Base-by-base conservation (phyloP, 768 basidiomycete species). In the Auricularia auricula-judae region DNA sequence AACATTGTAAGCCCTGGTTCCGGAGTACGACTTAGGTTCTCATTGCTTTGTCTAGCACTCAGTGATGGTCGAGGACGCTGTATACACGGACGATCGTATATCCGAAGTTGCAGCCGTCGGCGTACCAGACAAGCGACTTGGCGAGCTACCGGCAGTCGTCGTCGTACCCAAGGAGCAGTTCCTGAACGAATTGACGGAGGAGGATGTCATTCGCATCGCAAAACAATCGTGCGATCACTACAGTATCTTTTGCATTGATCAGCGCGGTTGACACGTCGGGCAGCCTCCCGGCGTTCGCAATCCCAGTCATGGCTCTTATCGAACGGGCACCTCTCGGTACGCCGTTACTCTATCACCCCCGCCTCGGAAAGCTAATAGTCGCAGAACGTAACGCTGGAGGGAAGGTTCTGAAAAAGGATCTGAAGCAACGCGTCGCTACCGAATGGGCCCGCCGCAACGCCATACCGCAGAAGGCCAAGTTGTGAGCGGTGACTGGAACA, bases 291-390 rank as follows among this genome's bases (percentile, higher is more conserved):
- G 72, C 75, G 64, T 85, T 81, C 69, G 84, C 84, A 21, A 80
- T 85, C 16, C 85, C 85, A 63, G 83, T 82, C 39, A 84, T 86
- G 81, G 76, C 86, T 65, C 66, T 84, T 23, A 72, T 85, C 34
- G 71, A 74, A 33, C 74, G 79, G 62, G 71, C 77, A 42, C 77
- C 80, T 3, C 80, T 86, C 63, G 79, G 82, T 84, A 68, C 71
- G 79, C 70, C 12, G 18, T n/a, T 33, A 14, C 36, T 3, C 34
- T 29, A 29, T 29, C 29, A 29, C 29, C 29, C 2, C 29, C 29
- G 29, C 29, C 29, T 29, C 29, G 29, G 29, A 29, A 29, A 29
- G 29, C 29, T 29, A 3, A 29, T 29, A 29, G 29, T 29, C 29
- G 29, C 29, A 43, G n/a, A 47, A 59, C 78, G 79, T 63, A 86